Evolutionary conservation across 345 rosid species (phyloP).

Genomic region (Boechera divaricarpa): DNA sequence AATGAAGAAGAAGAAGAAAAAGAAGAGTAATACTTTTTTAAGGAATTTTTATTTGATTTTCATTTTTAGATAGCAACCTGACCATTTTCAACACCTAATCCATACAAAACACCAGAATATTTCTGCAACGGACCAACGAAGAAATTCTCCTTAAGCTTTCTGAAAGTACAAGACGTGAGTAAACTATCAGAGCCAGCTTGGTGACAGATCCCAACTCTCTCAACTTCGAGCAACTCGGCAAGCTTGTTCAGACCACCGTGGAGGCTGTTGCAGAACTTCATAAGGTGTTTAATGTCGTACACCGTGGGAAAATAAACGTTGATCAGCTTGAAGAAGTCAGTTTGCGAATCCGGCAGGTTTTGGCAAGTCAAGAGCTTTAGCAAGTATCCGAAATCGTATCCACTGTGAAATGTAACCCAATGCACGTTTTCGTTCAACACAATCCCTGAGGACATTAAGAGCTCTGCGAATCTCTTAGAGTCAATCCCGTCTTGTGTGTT

Average conservation of each 20-base stretch:
- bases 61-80: conserved; percentile 46
- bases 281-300: conserved; percentile 83
- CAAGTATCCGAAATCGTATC: conserved; percentile 89
- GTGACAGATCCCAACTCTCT: conserved; percentile 85
- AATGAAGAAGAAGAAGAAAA: neutral
- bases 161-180: conserved; percentile 83
- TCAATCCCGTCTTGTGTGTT: conserved; percentile 73
- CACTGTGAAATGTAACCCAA: conserved; percentile 98
- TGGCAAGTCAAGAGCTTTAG: conserved; percentile 80
- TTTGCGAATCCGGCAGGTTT: conserved; percentile 65
- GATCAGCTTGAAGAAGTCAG: conserved; percentile 67
- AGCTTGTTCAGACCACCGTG: conserved; percentile 93
- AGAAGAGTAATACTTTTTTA: neutral
- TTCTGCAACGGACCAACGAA: conserved; percentile 73
- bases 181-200: conserved; percentile 97
- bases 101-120: conserved; percentile 89
- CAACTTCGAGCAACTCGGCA: conserved; percentile 82
- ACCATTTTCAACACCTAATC: conserved; percentile 86
- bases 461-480: conserved; percentile 69
- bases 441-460: conserved; percentile 83
- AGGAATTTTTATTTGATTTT: conserved; percentile 48
- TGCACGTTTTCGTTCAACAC: conserved; percentile 78
- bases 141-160: conserved; percentile 83
- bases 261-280: conserved; percentile 88
- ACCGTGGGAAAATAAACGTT: conserved; percentile 71